Conservation (phyloP, 163 green algal species). For the Scenedesmus sp. region DNA sequence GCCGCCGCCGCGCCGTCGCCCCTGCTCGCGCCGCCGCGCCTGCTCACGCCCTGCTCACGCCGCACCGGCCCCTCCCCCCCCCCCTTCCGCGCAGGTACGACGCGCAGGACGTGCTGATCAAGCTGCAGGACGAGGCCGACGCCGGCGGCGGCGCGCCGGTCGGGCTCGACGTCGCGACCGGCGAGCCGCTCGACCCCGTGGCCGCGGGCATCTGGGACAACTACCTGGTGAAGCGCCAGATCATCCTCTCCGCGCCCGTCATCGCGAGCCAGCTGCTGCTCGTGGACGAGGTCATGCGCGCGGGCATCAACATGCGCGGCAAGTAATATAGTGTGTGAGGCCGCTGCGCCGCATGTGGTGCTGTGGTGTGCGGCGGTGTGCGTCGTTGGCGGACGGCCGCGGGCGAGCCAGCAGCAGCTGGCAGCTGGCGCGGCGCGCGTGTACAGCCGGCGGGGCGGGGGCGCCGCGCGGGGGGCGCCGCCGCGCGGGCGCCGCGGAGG, state of each 20-base stretch:
- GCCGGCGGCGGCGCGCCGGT: slow-evolving; percentile 81
- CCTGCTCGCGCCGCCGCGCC: too few relatives aligned
- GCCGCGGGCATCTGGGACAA: slow-evolving; percentile 91
- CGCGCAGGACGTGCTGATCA: slow-evolving; percentile 87
- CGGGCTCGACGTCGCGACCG: slow-evolving; percentile 91
- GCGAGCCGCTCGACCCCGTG: slow-evolving; percentile 89
- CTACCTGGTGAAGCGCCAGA: slow-evolving; percentile 92
- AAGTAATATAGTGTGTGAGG: not conserved
- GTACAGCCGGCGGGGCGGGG: too few relatives aligned
- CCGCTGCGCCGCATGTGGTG: not conserved
- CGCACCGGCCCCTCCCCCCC: not conserved
- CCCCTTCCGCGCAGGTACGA: slow-evolving; percentile 53
- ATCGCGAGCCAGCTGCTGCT: slow-evolving; percentile 95
- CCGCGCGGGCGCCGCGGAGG: too few relatives aligned
- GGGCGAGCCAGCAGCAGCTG: too few relatives aligned
- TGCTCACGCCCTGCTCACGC: too few relatives aligned
- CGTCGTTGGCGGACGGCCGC: too few relatives aligned
- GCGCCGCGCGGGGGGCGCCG: too few relatives aligned
- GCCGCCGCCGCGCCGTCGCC: not conserved
- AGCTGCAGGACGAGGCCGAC: slow-evolving; percentile 73
- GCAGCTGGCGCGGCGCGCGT: too few relatives aligned
- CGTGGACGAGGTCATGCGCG: slow-evolving; percentile 98
- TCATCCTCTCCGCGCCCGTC: slow-evolving; percentile 94
- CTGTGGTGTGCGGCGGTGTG: not conserved
- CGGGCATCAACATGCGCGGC: slow-evolving; percentile 94